Evolutionary conservation across 768 basidiomycete genomes (phyloP), one percentile per base, ranked within the genome.

Genomic region (Tylopilus plumbeoviolaceoides): DNA sequence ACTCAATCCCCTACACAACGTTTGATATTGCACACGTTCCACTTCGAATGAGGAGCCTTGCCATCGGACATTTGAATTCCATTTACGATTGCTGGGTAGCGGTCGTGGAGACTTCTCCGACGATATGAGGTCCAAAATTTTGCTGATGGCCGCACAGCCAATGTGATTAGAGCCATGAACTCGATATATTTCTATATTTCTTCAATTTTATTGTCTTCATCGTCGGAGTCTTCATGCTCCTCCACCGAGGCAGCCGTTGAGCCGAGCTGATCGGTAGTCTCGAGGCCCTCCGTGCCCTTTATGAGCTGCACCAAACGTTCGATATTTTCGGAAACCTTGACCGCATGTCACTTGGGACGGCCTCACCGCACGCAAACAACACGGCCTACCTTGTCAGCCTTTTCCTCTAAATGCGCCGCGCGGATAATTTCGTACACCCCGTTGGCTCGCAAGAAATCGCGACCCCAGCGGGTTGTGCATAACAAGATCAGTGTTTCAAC

Each of bases 401-500:
- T 77, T 70, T 98, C 97, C 21, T 76, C 77, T 58, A 85, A 77
- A 67, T 99, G 95, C 8, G 85, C 72, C 6, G 78, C 81, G 27
- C 91, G 77, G 23, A 98, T 73, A 44, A 98, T 85, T 65, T 87
- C 84, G 68, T 98, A 98, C 7, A 89, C 88, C 0, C 95, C 95
- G 54, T 89, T 78, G 21, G 75, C 72, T 27, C 97, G 78, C 53
- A 92, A 75, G 50, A 84, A 81, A 50, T 95, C 87, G 14, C 97
- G 81, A 1, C 92, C 95, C 81, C 87, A 90, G 21, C 85, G 84
- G 1, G 91, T 94, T 10, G 93, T 91, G 58, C 91, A 94, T 0
- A 98, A 75, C 39, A 99, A 71, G 0, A 98, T 78, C 18, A 99
- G 73, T 0, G 91, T 89, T 70, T 98, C 95, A n/a, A 98, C 75